phyloP scores from a whole-genome alignment of 805 yeast genomes.

The Yamadazyma phyllophila region DNA sequence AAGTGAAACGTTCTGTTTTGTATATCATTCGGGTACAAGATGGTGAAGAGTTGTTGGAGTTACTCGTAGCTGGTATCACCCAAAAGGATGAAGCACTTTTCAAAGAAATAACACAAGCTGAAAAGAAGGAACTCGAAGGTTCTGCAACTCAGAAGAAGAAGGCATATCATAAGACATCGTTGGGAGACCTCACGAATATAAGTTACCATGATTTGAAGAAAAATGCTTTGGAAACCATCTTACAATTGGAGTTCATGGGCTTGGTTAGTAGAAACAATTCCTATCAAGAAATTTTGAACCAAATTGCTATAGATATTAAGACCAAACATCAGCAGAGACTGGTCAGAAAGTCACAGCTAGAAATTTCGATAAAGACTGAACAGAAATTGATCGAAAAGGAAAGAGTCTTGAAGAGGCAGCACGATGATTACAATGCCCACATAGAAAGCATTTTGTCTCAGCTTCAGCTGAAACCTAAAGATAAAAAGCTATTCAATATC shows the following conservation, averaged over 20 bases:
- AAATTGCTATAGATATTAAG: slow-evolving; percentile 76
- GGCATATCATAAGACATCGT: slow-evolving; percentile 45
- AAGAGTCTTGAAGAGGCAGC: slow-evolving; percentile 42
- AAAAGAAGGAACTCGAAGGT: slow-evolving; percentile 24
- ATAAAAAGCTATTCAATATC: slow-evolving; percentile 46
- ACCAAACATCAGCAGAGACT: slow-evolving; percentile 45
- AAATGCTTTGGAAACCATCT: slow-evolving; percentile 66
- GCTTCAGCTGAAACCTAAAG: slow-evolving; percentile 45
- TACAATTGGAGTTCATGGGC: slow-evolving; percentile 72
- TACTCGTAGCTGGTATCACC: slow-evolving; percentile 63
- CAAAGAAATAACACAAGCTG: slow-evolving; percentile 50
- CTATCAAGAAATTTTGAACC: slow-evolving; percentile 76
- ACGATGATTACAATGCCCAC: slow-evolving; percentile 46
- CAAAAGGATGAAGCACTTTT: slow-evolving; percentile 69
- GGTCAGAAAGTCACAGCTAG: slow-evolving; percentile 40
- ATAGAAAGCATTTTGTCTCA: slow-evolving; percentile 43
- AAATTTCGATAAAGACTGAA: slow-evolving; percentile 40
- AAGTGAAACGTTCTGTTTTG: slow-evolving; percentile 77
- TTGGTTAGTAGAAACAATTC: slow-evolving; percentile 63
- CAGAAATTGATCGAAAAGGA: slow-evolving; percentile 45
- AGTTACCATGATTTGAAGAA: slow-evolving; percentile 77
- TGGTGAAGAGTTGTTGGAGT: slow-evolving; percentile 62
- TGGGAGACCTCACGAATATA: slow-evolving; percentile 48
- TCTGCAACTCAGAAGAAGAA: slow-evolving; percentile 32
- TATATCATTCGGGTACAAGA: slow-evolving; percentile 83